Base-by-base conservation (phyloP, 2,329 filamentous ascomycete species). In the Neonectria punicea region DNA sequence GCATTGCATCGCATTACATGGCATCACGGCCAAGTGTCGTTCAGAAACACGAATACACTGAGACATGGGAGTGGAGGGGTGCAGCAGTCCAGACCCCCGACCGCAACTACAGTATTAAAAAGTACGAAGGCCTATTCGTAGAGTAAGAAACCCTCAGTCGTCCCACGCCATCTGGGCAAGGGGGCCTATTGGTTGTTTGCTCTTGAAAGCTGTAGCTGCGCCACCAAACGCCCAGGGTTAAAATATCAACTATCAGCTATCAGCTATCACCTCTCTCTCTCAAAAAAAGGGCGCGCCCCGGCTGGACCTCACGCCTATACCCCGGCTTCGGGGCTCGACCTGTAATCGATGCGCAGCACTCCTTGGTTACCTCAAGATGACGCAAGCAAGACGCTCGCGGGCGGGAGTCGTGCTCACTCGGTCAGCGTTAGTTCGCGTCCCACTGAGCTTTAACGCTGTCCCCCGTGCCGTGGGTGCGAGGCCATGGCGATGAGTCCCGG, bases 301-400 rank as follows among this genome's bases (percentile, higher is more conserved):
- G 36, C 59, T 14, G 53, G 53, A 46, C 46, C 53, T 55, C 59
- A 56, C 44, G 28, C 51, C 14, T 53, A 56, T 51, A 28, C 51
- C 14, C 16, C 30, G 44, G 50, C 41, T 22, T 32, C 41, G 44
- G 16, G 20, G 5, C 46, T 32, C n/a, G 34, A 36, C 46, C 25
- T 11, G 16, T 32, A 51, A n/a, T 32, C 34, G 18, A 49, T 49
- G 58, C 50, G 18, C 41, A 44, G 41, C 41, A 61, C 16, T 39
- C n/a, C 14, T 36, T 20, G 41, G 41, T 55, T 55, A 30, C 50
- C 20, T 32, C 41, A 13, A 47, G 43, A 55, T 55, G 58, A 61
- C 50, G 58, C 58, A 50, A 49, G 7, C 7, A 20, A 7, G 25
- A 14, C 11, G 30, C n/a, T 14, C 10, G 16, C 16, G 2, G 32